A percentile compares a stretch with the other conserved stretches of the same genome.
These are phyloP conservation scores for Suillus variegatus DNA, from an alignment of 768 basidiomycete species.

Conservation along the genomic window DNA sequence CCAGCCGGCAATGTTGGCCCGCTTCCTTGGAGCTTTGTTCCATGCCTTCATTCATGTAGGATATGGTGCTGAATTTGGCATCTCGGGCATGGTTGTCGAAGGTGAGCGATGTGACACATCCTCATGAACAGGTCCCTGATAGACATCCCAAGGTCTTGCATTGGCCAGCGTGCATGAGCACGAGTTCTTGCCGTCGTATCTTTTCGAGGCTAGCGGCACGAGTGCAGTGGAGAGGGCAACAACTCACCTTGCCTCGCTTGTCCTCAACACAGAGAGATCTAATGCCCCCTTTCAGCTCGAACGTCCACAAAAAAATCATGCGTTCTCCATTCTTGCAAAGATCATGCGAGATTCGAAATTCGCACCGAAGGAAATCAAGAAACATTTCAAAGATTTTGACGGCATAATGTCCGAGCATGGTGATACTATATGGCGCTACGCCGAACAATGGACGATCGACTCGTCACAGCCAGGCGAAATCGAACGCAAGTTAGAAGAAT, in stretches of 20 bases:
- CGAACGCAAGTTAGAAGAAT: constrained; percentile 60
- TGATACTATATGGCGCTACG: constrained; percentile 20
- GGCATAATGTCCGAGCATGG: constrained; percentile 1
- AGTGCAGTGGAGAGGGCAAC: constrained; percentile 7
- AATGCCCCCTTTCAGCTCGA: neutral
- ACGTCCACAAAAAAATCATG: constrained; percentile 22
- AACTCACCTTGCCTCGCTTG: constrained; percentile 10
- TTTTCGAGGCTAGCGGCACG: constrained; percentile 8
- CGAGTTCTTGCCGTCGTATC: constrained; percentile 30
- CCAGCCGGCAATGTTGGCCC: constrained; percentile 55
- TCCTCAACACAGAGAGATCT: constrained; percentile 6
- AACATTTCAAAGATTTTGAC: constrained; percentile 23
- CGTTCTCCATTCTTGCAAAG: constrained; percentile 52
- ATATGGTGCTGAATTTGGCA: constrained; percentile 61
- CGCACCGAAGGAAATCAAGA: constrained; percentile 2
- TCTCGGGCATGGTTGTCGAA: constrained; percentile 64
- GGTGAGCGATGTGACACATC: constrained; percentile 37
- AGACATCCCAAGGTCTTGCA: constrained; percentile 25
- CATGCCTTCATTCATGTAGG: constrained; percentile 68
- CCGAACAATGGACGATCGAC: constrained; percentile 45
- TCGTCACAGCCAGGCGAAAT: constrained; percentile 37
- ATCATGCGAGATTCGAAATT: constrained; percentile 49
- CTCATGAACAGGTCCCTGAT: neutral
- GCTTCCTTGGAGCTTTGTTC: constrained; percentile 48
- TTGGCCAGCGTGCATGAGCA: constrained; percentile 24